Percentiles rank a stretch among this genome's conserved stretches.
Conservation (phyloP, 768 basidiomycete genomes). For the Psilocybe sp. region DNA sequence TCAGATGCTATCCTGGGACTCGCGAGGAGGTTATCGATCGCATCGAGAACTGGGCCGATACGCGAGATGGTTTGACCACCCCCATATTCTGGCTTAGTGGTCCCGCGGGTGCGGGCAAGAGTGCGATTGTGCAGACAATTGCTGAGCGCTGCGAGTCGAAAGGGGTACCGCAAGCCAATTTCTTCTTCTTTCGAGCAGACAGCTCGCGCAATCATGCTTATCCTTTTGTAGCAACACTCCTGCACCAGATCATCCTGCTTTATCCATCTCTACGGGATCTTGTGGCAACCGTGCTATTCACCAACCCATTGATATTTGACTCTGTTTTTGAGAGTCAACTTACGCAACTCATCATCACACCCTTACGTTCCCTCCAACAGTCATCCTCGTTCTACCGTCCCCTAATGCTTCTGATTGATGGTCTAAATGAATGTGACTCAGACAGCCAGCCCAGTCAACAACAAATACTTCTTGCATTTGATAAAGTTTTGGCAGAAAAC, state of each 20-base stretch:
- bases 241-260: too few species aligned
- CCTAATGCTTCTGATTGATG: neutral
- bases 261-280: too few species aligned
- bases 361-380: neutral
- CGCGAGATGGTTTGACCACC: too few species aligned
- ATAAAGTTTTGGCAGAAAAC: neutral
- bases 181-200: neutral
- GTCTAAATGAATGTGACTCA: conserved; percentile 1
- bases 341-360: neutral
- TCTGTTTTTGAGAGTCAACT: neutral
- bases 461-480: neutral
- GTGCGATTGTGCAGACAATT: neutral
- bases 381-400: neutral
- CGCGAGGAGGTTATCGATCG: too few species aligned
- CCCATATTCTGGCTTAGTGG: conserved; percentile 1
- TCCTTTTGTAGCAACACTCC: too few species aligned
- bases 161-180: neutral
- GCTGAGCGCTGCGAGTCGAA: neutral
- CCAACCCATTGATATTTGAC: too few species aligned
- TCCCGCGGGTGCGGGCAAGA: conserved; percentile 2
- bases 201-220: too few species aligned
- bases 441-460: neutral
- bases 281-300: too few species aligned
- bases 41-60: too few species aligned
- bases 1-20: too few species aligned